Base-by-base conservation (phyloP, 1,284 basidiomycete species). In the Taiwanofungus camphoratus region DNA sequence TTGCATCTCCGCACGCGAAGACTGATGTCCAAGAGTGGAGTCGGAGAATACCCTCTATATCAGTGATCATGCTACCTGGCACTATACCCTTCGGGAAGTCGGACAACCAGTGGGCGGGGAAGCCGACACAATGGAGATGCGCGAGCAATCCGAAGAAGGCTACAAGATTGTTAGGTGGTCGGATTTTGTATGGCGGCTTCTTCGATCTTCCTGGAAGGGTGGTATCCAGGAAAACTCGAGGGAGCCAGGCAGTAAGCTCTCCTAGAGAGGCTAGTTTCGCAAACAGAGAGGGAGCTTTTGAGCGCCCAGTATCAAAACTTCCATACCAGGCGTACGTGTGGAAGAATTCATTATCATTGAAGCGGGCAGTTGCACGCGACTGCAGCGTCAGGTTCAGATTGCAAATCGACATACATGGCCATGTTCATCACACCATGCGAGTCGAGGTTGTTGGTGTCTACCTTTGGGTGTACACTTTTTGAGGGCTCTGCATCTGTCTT, bases 161-260 rank as follows among this genome's bases (percentile, higher is more conserved):
- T 36, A 62, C 61, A 37, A 70, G 55, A 44, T 62, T 66, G 51
- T 65, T 64, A 39, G 72, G 63, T 48, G 63, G 55, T 20, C 59
- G 62, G 41, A 69, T 53, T 44, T 65, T 57, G 45, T 36, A 40
- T 11, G 56, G 59, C 4, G 36, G 46, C 54, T 52, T 39, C 40
- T 54, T 50, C 44, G 49, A 51, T 36, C 46, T 56, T n/a, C 61
- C 62, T 26, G 62, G 60, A 29, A 56, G 53, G 46, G 65, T 44
- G n/a, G 59, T 63, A 48, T 58, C 61, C 42, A 71, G 58, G 39
- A 68, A 56, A 30, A 65, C 52, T 40, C 62, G 55, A n/a, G 62
- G 60, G 43, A 72, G 62, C 68, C 69, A 71, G 16, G 58, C 54
- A 13, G 45, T 53, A 32, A 64, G 55, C 42, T 66, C 58, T 32